Evolutionary conservation across 2,329 filamentous ascomycete genomes (phyloP), one percentile per base, ranked within the genome.

Genomic region (Diaporthe citrichinensis): DNA sequence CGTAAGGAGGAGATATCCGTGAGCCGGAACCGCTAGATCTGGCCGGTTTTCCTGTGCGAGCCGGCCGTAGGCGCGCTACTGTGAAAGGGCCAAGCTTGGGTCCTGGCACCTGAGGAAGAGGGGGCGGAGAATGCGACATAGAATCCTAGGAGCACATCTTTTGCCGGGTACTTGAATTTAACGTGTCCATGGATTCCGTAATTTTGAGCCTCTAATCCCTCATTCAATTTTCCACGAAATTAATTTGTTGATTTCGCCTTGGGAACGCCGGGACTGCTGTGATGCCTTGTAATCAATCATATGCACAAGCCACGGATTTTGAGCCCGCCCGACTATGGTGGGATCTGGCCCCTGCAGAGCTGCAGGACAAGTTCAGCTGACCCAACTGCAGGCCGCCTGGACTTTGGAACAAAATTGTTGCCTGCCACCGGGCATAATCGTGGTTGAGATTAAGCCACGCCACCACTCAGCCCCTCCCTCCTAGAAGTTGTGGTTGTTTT

Each of bases 11-110:
- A 77, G 73, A 62, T 78, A 77, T 20, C 77, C 74, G 51, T 71
- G 65, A 8, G 74, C 74, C 10, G 31, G 59, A 39, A 77, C 71
- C 25, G 74, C 76, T 17, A 78, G 68, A 49, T 77, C 75, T 25
- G 72, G 41, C 39, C 74, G 49, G 2, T 58, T 25, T 31, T 65
- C 73, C 36, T 78, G 41, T 31, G 76, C 75, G 17, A 78, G 75
- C 20, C 75, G 72, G 62, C 73, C 76, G 53, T 78, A 78, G 14
- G 46, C 76, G 15, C 77, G 74, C 34, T 74, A 78, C 68, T 78
- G 57, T 36, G 57, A 59, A 59, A 39, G 31, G 57, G 57, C 31
- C 17, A 9, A 59, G 57, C 20, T 59, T 39, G 5, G 31, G 31
- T 12, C 57, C 57, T 59, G 34, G 57, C 20, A 59, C 57, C 28